Evolutionary conservation across 2,329 filamentous ascomycete species (phyloP), one percentile per base, ranked within the genome.

Genomic region (Penicillium psychrosexuale): DNA sequence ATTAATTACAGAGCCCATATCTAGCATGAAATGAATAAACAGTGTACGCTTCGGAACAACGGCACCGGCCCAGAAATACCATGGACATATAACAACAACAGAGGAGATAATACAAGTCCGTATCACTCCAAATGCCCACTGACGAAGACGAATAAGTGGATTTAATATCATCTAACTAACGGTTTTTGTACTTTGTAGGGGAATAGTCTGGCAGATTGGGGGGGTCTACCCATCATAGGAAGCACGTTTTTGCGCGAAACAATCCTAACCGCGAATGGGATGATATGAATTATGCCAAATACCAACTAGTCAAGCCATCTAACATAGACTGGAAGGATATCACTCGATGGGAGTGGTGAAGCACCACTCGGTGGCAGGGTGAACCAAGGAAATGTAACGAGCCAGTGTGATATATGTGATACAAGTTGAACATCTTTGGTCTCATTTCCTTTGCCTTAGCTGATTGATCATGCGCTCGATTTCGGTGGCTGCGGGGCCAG

Each of bases 391-490:
- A 24, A 24, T 24, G 22, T 3, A 24, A 24, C 22, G 28, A 37
- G 43, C 45, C 48, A 24, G 31, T 19, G 19, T 19, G 19, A 19
- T 19, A 19, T 19, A 19, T 42, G 27, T 36, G 49, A 52, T 53
- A 52, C 51, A 47, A 47, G 44, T 51, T 45, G 48, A 56, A 59
- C 45, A 37, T 51, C 54, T 56, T 43, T 56, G 47, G 56, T 54
- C 64, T 71, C 56, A 80, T 66, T 73, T 75, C 59, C 71, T 75
- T 51, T 77, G 77, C 60, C 72, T 72, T 47, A 80, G 67, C 61
- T 83, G 81, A 22, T 78, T 82, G 60, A 88, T 82, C 63, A 97
- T 77, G 65, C 89, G 82, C 75, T 97, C 91, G 73, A 97, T 90
- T 73, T 97, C 93, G 59, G 84, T 85, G 22, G 82, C 76, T 49